Base-by-base conservation (phyloP, 2,329 filamentous ascomycete species). In the Sporothrix humicola region DNA sequence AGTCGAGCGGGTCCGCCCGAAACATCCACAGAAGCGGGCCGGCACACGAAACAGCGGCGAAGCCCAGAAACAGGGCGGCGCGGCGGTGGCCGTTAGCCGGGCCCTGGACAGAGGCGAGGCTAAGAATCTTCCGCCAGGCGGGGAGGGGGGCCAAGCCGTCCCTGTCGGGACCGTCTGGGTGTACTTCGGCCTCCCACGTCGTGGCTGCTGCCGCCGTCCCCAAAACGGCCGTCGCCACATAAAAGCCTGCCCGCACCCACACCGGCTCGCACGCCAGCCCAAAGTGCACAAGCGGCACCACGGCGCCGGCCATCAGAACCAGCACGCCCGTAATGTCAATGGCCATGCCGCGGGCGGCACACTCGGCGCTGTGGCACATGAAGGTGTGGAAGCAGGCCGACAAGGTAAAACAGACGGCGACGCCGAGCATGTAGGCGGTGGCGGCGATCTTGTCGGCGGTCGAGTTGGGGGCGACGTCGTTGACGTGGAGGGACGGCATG, bases 321-420 rank as follows among this genome's bases (percentile, higher is more conserved):
- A 91, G 84, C 59, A 91, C 88, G 8, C 89, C 88, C 59, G 89
- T 84, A 76, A 90, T 89, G 78, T 91, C 89, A 42, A 90, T 80
- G 77, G 88, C 86, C 74, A 89, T 87, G 6, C 87, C 88, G 73
- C 87, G 83, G 12, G 81, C 81, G 52, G 84, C 84, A 15, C 87
- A 82, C 6, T 80, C 77, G 8, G 84, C 81, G 69, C 85, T 87
- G 76, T 90, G 88, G 73, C 86, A 87, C 75, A 85, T 84, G 69
- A 90, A 83, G 1, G 86, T 87, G 78, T 90, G 88, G 76, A 87
- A 90, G 6, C 79, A 79, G 5, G 83, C 81, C 1, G 86, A 87
- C 0, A 87, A 77, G 7, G 80, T 74, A 75, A 87, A 86, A 75
- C 84, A 87, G 66, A 82, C 77, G 5, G 81, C 81, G 10, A 86